A percentile compares a stretch with the other conserved stretches of the same genome.
Evolutionary conservation across 2,329 filamentous ascomycete species (phyloP).

Genomic region (Aspergillus phoenicis): DNA sequence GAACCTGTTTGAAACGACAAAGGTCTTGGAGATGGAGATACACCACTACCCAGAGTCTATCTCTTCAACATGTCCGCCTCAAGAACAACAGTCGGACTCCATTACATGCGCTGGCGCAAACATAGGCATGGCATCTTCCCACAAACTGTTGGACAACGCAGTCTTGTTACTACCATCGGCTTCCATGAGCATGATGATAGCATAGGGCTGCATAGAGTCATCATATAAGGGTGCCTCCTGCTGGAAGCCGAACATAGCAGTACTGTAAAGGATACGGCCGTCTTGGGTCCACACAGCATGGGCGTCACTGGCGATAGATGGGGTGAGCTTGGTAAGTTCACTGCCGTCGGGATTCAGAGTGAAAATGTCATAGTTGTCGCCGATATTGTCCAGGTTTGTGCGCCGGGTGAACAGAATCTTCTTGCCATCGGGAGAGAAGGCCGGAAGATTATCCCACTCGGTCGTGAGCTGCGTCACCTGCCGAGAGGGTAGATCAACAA

Average conservation of each 20-base stretch:
- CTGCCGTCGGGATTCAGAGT: slow-evolving; percentile 47
- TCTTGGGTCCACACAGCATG: slow-evolving; percentile 50
- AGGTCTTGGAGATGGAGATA: no score
- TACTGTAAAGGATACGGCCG: slow-evolving; percentile 45
- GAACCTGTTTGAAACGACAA: no score
- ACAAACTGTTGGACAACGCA: slow-evolving; percentile 31
- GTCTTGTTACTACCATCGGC: slow-evolving; percentile 41
- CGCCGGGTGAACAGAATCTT: slow-evolving; percentile 45
- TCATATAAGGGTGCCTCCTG: slow-evolving; percentile 47
- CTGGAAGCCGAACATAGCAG: slow-evolving; percentile 49
- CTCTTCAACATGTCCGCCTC: no score
- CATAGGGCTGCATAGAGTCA: slow-evolving; percentile 50
- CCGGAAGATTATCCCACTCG: slow-evolving; percentile 44
- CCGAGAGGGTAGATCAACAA: slow-evolving; percentile 29
- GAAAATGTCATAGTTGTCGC: slow-evolving; percentile 40
- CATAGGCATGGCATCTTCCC: slow-evolving; percentile 36
- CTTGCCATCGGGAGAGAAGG: slow-evolving; percentile 44
- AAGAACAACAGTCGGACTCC: no score
- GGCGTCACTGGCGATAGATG: slow-evolving; percentile 45
- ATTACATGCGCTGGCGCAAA: no score
- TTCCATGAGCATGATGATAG: slow-evolving; percentile 49
- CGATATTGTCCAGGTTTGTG: slow-evolving; percentile 28
- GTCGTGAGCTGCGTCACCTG: slow-evolving; percentile 37
- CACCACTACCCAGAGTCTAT: no score
- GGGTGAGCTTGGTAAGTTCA: slow-evolving; percentile 37